phyloP scores from a whole-genome alignment of 495 filamentous ascomycete species.

The Pyronema domesticum region DNA sequence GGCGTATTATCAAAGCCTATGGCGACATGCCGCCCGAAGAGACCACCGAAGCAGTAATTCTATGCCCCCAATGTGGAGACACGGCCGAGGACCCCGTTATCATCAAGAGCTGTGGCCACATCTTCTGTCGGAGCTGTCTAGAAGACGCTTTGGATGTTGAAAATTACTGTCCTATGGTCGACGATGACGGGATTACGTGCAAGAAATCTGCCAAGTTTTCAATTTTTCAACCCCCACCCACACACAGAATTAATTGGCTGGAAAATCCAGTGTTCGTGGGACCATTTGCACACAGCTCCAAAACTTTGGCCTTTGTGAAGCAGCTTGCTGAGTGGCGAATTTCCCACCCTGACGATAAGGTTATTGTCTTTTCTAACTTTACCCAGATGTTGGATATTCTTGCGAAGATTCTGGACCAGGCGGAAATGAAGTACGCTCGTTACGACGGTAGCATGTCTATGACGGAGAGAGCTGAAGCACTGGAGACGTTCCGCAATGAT shows the following conservation, averaged over 20 bases:
- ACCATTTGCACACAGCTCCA: conserved; percentile 5
- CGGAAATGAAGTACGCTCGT: not conserved
- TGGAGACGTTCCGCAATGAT: conserved; percentile 1
- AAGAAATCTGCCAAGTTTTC: no score
- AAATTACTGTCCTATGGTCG: conserved; percentile 1
- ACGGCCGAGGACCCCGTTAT: conserved; percentile 10
- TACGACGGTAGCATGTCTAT: conserved; percentile 19
- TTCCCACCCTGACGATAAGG: conserved; percentile 13
- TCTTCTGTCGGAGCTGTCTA: conserved; percentile 16
- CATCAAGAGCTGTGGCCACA: conserved; percentile 5
- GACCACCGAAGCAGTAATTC: conserved; percentile 5
- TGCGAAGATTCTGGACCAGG: conserved; percentile 24
- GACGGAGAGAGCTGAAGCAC: conserved; percentile 6
- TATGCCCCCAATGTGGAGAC: conserved; percentile 9
- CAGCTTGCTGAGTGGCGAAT: conserved; percentile 11
- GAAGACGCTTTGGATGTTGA: not conserved
- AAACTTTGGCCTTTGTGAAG: conserved; percentile 8
- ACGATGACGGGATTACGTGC: not conserved
- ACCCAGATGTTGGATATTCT: conserved; percentile 23
- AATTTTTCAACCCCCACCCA: no score
- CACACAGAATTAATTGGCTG: not conserved
- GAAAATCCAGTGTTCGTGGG: not conserved
- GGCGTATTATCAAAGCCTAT: not conserved
- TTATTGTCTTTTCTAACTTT: conserved; percentile 20
- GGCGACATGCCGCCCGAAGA: not conserved